Conservation (phyloP, 2,329 filamentous ascomycete genomes). For the Penicillium paneum region DNA sequence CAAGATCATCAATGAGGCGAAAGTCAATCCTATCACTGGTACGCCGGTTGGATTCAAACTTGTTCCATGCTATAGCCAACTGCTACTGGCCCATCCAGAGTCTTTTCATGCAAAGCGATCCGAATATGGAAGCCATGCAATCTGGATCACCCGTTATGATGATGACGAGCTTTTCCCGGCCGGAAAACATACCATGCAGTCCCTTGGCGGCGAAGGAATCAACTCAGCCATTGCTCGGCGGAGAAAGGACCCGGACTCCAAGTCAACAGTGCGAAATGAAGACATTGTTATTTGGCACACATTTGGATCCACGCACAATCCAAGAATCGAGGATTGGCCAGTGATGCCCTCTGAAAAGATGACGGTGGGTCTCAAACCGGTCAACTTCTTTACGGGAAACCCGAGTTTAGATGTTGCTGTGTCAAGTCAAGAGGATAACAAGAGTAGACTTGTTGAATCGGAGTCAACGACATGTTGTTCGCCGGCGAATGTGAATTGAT, state of each 20-base stretch:
- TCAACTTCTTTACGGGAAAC: conserved; percentile 24
- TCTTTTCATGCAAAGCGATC: conserved; percentile 50
- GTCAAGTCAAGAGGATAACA: conserved; percentile 19
- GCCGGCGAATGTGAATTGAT: background rate
- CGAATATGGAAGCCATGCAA: conserved; percentile 50
- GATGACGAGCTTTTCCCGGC: conserved; percentile 51
- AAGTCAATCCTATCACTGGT: conserved; percentile 51
- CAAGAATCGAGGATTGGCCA: conserved; percentile 41
- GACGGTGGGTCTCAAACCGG: conserved; percentile 21
- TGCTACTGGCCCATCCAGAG: conserved; percentile 51
- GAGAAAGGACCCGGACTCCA: conserved; percentile 15
- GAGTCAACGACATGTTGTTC: background rate
- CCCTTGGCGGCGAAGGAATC: conserved; percentile 25
- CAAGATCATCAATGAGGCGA: conserved; percentile 55
- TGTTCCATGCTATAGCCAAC: conserved; percentile 52
- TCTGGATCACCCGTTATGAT: conserved; percentile 52
- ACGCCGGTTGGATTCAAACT: conserved; percentile 56
- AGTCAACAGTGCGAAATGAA: conserved; percentile 27
- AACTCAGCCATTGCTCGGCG: conserved; percentile 19
- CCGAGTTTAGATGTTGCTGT: conserved; percentile 20
- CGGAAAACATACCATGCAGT: conserved; percentile 53
- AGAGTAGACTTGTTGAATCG: background rate
- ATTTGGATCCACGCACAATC: conserved; percentile 43
- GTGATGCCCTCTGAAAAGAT: conserved; percentile 36
- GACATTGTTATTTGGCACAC: conserved; percentile 40